Base-by-base conservation (phyloP, 139 green algal genomes). In the Picochlorum sp. region DNA sequence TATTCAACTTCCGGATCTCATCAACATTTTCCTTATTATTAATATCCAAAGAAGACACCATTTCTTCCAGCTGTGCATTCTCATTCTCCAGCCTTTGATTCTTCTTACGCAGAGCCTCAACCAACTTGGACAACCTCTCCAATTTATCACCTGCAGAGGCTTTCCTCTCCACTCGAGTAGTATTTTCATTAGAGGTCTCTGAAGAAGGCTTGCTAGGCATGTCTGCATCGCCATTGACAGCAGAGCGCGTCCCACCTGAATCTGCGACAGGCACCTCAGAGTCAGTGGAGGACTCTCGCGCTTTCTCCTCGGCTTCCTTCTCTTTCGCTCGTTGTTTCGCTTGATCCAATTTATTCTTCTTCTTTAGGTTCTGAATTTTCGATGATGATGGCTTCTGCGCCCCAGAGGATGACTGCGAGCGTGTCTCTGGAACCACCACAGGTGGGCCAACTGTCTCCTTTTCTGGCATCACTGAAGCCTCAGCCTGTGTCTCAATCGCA, bases 61-160 rank as follows among this genome's bases (percentile, higher is more conserved):
- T 67, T 21, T 91, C 84, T 68, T 92, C 85, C 15, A 92, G 71
- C 69, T 91, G 82, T 72, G 75, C 49, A 51, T 88, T 89, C 72
- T 92, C 81, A 23, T 60, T 77, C 11, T 34, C 41, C 11, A 54
- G 1, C 24, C 51, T 4, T 31, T 88, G 80, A 51, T 91, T 66
- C 3, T 83, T 73, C 44, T 75, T 69, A n/a, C 76, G 72, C 34
- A 92, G 75, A 66, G 75, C 70, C 13, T 89, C 79, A 9, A 83
- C 70, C 50, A 59, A 38, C 23, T 59, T 59, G n/a, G 47, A 21
- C 47, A 54, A 21, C 15, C 47, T 54, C n/a, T 20, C 47, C n/a
- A 21, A 9, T 20, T 21, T 20, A 9, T 54, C 47, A 21, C n/a
- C n/a, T 9, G 47, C 11, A 26, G 47, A 20, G 6, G 7, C 13